Evolutionary conservation across 495 filamentous ascomycete genomes (phyloP), one percentile per base, ranked within the genome.

Genomic region (Penicillium steckii): DNA sequence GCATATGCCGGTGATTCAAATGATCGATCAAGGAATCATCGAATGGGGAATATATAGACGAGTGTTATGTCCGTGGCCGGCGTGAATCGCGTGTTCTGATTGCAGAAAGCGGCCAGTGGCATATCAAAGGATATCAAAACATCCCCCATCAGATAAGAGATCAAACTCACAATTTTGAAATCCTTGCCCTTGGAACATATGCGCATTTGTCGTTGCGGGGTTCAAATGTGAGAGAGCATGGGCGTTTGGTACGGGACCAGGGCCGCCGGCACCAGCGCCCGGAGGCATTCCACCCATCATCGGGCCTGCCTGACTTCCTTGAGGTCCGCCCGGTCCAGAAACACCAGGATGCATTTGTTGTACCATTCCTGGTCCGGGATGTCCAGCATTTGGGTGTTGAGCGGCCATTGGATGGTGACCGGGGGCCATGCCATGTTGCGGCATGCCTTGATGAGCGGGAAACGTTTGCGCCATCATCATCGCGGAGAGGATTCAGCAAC

Each of bases 261-360:
- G 75, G 32, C 70, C 75, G 33, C 69, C 68, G 23, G 75, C 76
- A 41, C 69, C 73, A 48, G 76, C 79, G 41, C 82, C 88, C 40
- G 87, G 87, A 59, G 88, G 87, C 84, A 95, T 92, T 7, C 82
- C 86, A 48, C 73, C 88, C 86, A 93, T 85, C 80, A 87, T 83
- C 52, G 88, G 84, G 21, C 85, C 86, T 23, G 85, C 80, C 53
- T 92, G 88, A 61, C 80, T 90, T 27, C 92, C 89, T 59, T 94
- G 90, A 43, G 84, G 82, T 32, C 81, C 84, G 50, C 85, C 85
- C 7, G 90, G 88, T 8, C 81, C 88, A 29, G 90, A 91, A n/a
- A 90, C 90, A 33, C 87, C 88, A 62, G 88, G 86, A 61, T 94
- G 90, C 65, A 87, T 87, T 66, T 87, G 86, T 59, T 88, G 89